Evolutionary conservation across 331 rosid species (phyloP).

Genomic region (Dryas integrifolia): DNA sequence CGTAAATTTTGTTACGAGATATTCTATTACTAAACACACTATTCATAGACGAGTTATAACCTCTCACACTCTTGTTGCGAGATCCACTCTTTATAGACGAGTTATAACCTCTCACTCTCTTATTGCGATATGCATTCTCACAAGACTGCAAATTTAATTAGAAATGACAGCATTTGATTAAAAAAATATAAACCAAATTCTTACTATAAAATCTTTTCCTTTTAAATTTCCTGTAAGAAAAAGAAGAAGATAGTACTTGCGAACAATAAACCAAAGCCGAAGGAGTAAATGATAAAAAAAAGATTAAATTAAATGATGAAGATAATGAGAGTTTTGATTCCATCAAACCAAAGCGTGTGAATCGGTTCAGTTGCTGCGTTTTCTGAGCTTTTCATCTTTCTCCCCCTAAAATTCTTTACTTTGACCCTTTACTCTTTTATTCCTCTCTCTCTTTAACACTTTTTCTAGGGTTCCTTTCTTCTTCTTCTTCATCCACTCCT

Average conservation of each 20-base stretch:
- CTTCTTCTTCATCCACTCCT: constrained; percentile 12
- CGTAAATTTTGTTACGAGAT: too few relatives aligned
- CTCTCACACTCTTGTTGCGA: too few relatives aligned
- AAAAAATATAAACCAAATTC: too few relatives aligned
- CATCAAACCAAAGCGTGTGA: constrained; percentile 55
- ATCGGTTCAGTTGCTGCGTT: constrained; percentile 48
- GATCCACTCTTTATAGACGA: too few relatives aligned
- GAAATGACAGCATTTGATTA: too few relatives aligned
- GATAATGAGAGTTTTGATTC: constrained; percentile 35
- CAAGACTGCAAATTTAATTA: too few relatives aligned
- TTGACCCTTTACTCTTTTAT: constrained; percentile 33
- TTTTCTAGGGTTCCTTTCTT: constrained; percentile 54
- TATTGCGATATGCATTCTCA: too few relatives aligned
- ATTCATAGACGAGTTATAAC: too few relatives aligned
- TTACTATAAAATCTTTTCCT: not conserved
- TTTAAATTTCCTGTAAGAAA: not conserved
- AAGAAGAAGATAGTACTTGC: not conserved
- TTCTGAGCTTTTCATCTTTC: constrained; percentile 29
- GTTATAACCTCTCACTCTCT: too few relatives aligned
- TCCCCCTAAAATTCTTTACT: constrained; percentile 30
- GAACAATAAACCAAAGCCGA: not conserved
- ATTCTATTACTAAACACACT: too few relatives aligned
- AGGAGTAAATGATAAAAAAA: not conserved
- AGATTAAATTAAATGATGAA: not conserved
- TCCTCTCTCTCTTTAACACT: not conserved